Conservation (phyloP, 2,329 filamentous ascomycete genomes). For the Fusarium siculi region DNA sequence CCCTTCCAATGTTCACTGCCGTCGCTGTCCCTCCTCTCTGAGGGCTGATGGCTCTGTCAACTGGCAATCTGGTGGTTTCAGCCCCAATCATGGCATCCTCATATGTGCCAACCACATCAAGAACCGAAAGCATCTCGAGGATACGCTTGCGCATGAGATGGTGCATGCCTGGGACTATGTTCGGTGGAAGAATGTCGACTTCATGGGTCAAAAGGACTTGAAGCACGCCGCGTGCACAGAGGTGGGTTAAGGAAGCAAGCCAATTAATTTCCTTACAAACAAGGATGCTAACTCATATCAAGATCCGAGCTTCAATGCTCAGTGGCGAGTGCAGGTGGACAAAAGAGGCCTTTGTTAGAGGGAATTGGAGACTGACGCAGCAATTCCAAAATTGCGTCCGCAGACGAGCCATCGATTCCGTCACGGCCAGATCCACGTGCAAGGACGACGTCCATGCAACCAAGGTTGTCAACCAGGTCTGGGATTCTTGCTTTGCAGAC, state of each 20-base stretch:
- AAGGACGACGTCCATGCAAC: slow-evolving; percentile 87
- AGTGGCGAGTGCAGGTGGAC: slow-evolving; percentile 94
- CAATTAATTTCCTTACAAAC: background rate
- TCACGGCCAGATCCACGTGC: slow-evolving; percentile 81
- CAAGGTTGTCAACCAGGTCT: slow-evolving; percentile 95
- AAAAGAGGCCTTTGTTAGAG: slow-evolving; percentile 83
- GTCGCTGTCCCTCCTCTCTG: slow-evolving; percentile 74
- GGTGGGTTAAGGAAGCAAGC: slow-evolving; percentile 60
- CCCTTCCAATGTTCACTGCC: slow-evolving; percentile 80
- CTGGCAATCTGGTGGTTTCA: slow-evolving; percentile 81
- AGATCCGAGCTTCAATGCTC: slow-evolving; percentile 93
- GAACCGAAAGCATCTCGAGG: slow-evolving; percentile 84
- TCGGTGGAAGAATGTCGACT: slow-evolving; percentile 85
- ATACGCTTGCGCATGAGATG: slow-evolving; percentile 97
- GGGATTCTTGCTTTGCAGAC: slow-evolving; percentile 95
- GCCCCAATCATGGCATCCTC: slow-evolving; percentile 85
- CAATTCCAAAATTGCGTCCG: slow-evolving; percentile 95
- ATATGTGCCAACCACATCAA: slow-evolving; percentile 93
- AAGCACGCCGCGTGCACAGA: slow-evolving; percentile 94
- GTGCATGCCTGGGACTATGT: slow-evolving; percentile 96
- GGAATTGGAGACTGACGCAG: slow-evolving; percentile 88
- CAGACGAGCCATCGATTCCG: slow-evolving; percentile 79
- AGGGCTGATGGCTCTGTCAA: slow-evolving; percentile 70
- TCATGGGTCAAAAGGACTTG: slow-evolving; percentile 75
- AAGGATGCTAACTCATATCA: slow-evolving; percentile 3